These are phyloP conservation scores for Rhizophora mangle DNA, from an alignment of 345 rosid species.

Conservation along the genomic window DNA sequence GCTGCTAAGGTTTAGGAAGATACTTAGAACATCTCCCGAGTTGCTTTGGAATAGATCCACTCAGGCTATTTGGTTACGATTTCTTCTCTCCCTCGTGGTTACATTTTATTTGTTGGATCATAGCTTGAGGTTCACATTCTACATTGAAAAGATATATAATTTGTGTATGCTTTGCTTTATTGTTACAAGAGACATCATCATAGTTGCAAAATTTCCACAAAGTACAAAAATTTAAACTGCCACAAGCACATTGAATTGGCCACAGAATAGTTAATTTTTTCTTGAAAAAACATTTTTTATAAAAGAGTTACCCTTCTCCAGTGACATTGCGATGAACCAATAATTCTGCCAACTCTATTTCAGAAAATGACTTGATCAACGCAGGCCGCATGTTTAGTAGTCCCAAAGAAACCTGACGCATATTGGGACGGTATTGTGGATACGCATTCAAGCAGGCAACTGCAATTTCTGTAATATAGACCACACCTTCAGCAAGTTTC, in stretches of 20 bases:
- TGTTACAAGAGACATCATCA: too few species aligned
- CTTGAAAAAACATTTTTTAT: too few species aligned
- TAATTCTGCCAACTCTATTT: background rate
- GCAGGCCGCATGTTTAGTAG: background rate
- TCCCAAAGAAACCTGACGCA: constrained; percentile 5
- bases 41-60: constrained; percentile 26
- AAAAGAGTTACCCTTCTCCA: too few species aligned
- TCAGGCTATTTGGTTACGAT: background rate
- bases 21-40: background rate
- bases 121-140: too few species aligned
- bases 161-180: too few species aligned
- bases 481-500: constrained; percentile 1
- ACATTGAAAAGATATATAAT: too few species aligned
- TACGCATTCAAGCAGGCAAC: constrained; percentile 8
- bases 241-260: too few species aligned
- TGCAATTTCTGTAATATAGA: background rate
- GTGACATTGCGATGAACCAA: background rate
- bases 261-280: too few species aligned
- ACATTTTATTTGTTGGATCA: too few species aligned
- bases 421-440: constrained; percentile 17
- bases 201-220: too few species aligned
- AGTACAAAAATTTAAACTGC: too few species aligned
- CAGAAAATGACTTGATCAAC: constrained; percentile 2
- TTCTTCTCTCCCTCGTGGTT: too few species aligned
- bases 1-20: background rate